Conservation (phyloP, 192 early-diverging fungal species). For the Backusella westeae region DNA sequence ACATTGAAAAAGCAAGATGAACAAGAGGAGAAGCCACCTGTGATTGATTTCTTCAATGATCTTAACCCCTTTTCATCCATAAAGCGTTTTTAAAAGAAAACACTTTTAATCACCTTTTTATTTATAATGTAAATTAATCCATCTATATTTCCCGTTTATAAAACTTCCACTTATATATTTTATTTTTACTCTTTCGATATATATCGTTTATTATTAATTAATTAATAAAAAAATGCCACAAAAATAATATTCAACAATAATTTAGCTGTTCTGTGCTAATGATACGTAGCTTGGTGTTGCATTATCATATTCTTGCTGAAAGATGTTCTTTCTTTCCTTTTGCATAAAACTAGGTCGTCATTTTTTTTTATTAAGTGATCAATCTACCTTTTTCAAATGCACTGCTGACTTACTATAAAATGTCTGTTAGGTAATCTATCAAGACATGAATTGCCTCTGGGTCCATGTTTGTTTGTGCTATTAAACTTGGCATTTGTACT, state of each 20-base stretch:
- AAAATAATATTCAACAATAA: not conserved
- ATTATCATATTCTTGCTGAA: slow-evolving; percentile 84
- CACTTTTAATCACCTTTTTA: not conserved
- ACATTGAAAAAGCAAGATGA: not conserved
- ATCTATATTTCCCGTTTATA: not conserved
- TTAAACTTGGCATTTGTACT: slow-evolving; percentile 89
- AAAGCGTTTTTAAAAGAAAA: slow-evolving; percentile 3
- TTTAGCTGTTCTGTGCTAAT: slow-evolving; percentile 48
- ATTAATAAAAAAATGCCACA: too few relatives aligned
- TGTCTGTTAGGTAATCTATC: slow-evolving; percentile 74
- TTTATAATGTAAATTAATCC: not conserved
- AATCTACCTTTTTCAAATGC: not conserved
- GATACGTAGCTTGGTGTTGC: slow-evolving; percentile 79
- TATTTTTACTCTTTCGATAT: too few relatives aligned
- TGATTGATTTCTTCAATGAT: not conserved
- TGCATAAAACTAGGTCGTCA: slow-evolving; percentile 57
- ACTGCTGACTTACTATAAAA: slow-evolving; percentile 68
- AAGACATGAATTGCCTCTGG: slow-evolving; percentile 75
- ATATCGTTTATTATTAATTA: too few relatives aligned
- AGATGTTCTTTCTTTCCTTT: slow-evolving; percentile 62
- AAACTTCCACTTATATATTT: not conserved
- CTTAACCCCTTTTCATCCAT: not conserved
- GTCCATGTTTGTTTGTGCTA: slow-evolving; percentile 94
- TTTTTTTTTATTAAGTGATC: not conserved
- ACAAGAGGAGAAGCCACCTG: not conserved